A percentile compares a stretch with the other conserved stretches of the same genome.
These are phyloP conservation scores for Fusarium sp. DNA, from an alignment of 2,329 filamentous ascomycete species.

Conservation along the genomic window DNA sequence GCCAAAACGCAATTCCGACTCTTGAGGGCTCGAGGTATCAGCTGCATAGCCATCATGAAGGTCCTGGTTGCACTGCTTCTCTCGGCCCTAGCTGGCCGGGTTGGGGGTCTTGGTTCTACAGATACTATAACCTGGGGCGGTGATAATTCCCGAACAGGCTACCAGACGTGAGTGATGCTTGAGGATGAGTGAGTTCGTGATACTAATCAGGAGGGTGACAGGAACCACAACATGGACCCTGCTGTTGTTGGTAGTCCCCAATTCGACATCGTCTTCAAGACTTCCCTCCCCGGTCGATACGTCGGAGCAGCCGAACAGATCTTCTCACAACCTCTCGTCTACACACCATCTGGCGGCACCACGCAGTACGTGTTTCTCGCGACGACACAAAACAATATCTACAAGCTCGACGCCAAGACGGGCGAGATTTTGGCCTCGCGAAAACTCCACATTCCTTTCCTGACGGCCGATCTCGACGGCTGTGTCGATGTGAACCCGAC, in stretches of 20 bases:
- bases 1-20: slow-evolving; percentile 11
- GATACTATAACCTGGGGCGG: slow-evolving; percentile 72
- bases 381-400: slow-evolving; percentile 69
- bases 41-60: slow-evolving; percentile 38
- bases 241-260: slow-evolving; percentile 65
- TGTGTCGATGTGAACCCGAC: slow-evolving; percentile 63
- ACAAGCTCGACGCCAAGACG: slow-evolving; percentile 67
- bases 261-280: slow-evolving; percentile 68
- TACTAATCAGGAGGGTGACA: slow-evolving; percentile 8
- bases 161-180: slow-evolving; percentile 59
- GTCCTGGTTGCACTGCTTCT: slow-evolving; percentile 43
- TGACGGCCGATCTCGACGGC: slow-evolving; percentile 60
- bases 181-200: rapidly evolving
- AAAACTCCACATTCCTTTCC: slow-evolving; percentile 62
- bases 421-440: slow-evolving; percentile 61
- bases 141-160: slow-evolving; percentile 65
- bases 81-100: slow-evolving; percentile 49
- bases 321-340: slow-evolving; percentile 61
- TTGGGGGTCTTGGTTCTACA: slow-evolving; percentile 55
- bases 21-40: slow-evolving; percentile 4
- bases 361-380: slow-evolving; percentile 67
- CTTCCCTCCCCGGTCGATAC: slow-evolving; percentile 64
- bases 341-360: slow-evolving; percentile 59
- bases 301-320: slow-evolving; percentile 63
- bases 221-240: slow-evolving; percentile 73